Conservation (phyloP, 78 protist genomes). For the Isochrysis galbana region DNA sequence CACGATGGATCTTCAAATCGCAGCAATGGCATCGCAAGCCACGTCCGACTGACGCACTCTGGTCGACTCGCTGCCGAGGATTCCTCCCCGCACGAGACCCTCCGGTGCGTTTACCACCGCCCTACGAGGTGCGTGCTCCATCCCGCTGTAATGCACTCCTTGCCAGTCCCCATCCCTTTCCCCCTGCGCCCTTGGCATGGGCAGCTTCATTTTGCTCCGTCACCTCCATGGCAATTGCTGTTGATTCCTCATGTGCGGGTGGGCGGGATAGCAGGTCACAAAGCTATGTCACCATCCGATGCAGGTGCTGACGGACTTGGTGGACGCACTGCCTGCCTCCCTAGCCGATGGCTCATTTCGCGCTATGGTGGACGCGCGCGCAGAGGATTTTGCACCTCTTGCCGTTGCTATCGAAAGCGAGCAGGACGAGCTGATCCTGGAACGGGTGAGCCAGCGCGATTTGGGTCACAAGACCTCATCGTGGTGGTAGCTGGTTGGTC, state of each 20-base stretch:
- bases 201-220: too few relatives aligned
- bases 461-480: too few relatives aligned
- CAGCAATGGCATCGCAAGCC: background rate
- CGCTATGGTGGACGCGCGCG: background rate
- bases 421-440: background rate
- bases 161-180: too few relatives aligned
- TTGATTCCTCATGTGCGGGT: too few relatives aligned
- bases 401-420: background rate
- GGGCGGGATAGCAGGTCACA: too few relatives aligned
- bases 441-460: too few relatives aligned
- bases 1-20: background rate
- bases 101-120: background rate
- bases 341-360: background rate
- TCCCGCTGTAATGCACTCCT: too few relatives aligned
- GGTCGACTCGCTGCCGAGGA: conserved; percentile 16
- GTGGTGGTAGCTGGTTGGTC: too few relatives aligned
- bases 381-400: background rate
- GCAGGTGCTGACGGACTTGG: background rate
- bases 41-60: background rate
- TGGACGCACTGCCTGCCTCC: background rate
- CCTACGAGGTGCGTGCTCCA: too few relatives aligned
- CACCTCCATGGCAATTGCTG: too few relatives aligned
- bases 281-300: too few relatives aligned
- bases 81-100: conserved; percentile 25
- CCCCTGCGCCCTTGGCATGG: too few relatives aligned